Base-by-base conservation (phyloP, 306 rosid genomes). In the Vigna reflexopilosa region DNA sequence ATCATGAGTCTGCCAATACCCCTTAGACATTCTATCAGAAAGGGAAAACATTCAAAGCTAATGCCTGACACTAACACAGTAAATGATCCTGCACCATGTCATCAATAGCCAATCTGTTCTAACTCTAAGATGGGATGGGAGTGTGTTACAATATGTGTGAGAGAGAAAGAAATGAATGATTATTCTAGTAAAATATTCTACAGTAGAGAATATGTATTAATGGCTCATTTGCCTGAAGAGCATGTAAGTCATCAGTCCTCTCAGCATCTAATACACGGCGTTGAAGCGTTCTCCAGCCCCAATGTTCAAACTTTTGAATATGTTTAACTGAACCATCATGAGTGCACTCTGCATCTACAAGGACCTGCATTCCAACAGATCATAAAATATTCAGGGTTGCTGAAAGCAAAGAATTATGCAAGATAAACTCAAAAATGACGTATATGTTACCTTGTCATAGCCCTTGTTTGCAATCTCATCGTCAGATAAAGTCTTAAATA, bases 311-410 rank as follows among this genome's bases (percentile, higher is more conserved):
- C 83, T 93, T 95, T 45, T 90, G 96, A 65, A 91, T 91, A 81
- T 95, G 98, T 83, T 87, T 93, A 75, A 95, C 68, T 63, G 99
- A 95, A 51, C 99, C 99, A 81, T 95, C 99, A 81, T 95, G 99
- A 69, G 99, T 95, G 85, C 99, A 95, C 77, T 95, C 99, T 73
- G 97, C 99, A 87, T 95, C 99, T 74, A 93, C 98, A 19, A 95
- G 97, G 16, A 93, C 93, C 98, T 95, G 87, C 48, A 81, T 59
- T 76, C 72, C 49, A 34, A 84, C 47, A 73, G 50, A 47, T 74
- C 32, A 76, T 62, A 14, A 73, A 55, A 34, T 17, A 55, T 44
- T 52, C 30, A 80, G 42, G 75, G 84, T 64, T 34, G 36, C 72
- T 48, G 54, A 38, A 82, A 64, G 54, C 47, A 69, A 16, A 50